Evolutionary conservation across 1,284 basidiomycete species (phyloP), one percentile per base, ranked within the genome.

Genomic region (Ustilago xerochloae): DNA sequence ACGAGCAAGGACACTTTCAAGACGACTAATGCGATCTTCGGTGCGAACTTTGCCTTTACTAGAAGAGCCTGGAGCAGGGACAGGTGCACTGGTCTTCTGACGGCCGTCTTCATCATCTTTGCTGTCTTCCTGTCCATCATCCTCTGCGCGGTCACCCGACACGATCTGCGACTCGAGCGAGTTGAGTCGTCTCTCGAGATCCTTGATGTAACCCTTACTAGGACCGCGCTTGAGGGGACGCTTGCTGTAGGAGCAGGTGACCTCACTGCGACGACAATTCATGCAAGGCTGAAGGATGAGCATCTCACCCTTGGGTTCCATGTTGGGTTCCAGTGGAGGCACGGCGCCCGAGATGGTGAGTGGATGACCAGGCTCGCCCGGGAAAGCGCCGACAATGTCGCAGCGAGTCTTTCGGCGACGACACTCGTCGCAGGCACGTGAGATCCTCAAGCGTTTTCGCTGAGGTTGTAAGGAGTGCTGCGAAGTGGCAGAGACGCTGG

Each of bases 141-240:
- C 61, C 5, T 64, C 61, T 4, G 35, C 22, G 15, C 32, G 22
- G 10, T 64, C 67, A 26, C 51, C 48, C 2, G 52, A 20, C 8
- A 64, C 57, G 18, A 63, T 57, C 53, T 73, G 65, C 2, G 69
- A 70, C 45, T 79, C 75, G 54, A 79, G 71, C 46, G 74, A 71
- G 50, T 77, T 68, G 48, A 79, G 66, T n/a, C 77, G 68, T 26
- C 66, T 45, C 30, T 79, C 77, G 12, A 79, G 70, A 26, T 79
- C 77, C 64, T 79, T 79, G 58, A 79, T 77, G 46, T 79, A 79
- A 13, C 75, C 77, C 36, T 79, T 79, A 52, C 61, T 68, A 9
- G 77, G 75, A 10, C 74, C 75, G 15, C 77, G 65, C 49, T 79
- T 79, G 49, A 70, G 64, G 12, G 75, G 72, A 2, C 75, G 61